phyloP scores from a whole-genome alignment of 139 green algal genomes.

The Tetraselmis chui region DNA sequence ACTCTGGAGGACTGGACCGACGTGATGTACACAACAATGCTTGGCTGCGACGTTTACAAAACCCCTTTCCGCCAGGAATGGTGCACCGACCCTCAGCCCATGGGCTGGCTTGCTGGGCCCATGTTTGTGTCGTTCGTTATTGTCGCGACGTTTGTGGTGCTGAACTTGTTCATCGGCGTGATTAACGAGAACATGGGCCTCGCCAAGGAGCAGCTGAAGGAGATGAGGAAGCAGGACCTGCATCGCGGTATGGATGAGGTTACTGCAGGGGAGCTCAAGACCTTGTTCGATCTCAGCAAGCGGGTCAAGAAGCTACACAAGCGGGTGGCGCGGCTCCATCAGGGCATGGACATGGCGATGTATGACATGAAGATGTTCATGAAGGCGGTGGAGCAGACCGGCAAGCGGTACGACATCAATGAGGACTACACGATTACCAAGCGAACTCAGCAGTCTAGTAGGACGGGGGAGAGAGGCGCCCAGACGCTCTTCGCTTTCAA shows the following conservation, averaged over 20 bases:
- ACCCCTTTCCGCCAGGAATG: background rate
- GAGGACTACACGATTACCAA: background rate
- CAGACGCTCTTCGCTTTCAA: too few species aligned
- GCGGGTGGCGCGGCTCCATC: background rate
- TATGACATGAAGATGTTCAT: background rate
- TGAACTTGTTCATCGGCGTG: slow-evolving; percentile 4
- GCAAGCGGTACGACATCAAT: background rate
- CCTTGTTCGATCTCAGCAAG: background rate
- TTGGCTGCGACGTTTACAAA: background rate
- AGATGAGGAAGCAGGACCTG: background rate
- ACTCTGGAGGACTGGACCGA: slow-evolving; percentile 5
- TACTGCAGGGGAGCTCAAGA: background rate
- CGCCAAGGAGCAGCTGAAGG: slow-evolving; percentile 1
- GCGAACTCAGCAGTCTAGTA: too few species aligned
- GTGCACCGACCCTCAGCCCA: background rate
- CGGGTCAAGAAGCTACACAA: background rate
- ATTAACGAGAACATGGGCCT: background rate
- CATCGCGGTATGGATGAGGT: background rate
- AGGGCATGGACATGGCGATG: background rate
- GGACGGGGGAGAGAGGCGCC: too few species aligned
- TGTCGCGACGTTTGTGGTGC: background rate
- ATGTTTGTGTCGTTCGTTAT: background rate
- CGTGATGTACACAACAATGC: slow-evolving; percentile 3
- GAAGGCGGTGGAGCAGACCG: background rate
- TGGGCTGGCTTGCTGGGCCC: background rate